Percentiles rank a stretch among this genome's conserved stretches.
phyloP scores from a whole-genome alignment of 2,329 filamentous ascomycete species.

The Colletotrichum lupini region DNA sequence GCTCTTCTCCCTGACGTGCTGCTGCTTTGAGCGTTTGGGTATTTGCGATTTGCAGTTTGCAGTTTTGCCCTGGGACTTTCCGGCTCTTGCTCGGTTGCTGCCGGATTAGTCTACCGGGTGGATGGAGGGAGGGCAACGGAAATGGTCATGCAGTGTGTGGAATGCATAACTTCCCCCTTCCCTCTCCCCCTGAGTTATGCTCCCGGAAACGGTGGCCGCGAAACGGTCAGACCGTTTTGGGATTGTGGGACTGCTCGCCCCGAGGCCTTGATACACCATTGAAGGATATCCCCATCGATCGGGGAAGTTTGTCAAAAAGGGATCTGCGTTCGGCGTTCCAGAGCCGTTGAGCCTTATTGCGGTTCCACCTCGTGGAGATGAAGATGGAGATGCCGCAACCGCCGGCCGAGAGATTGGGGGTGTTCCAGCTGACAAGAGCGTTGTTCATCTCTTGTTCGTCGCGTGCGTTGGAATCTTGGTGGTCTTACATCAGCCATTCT shows the following conservation, averaged over 20 bases:
- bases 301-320: not conserved
- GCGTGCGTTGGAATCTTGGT: not conserved
- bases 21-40: not conserved
- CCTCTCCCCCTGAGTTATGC: not conserved
- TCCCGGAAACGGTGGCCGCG: conserved; percentile 19
- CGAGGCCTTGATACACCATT: too few relatives aligned
- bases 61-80: not conserved
- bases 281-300: not conserved
- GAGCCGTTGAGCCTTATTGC: not conserved
- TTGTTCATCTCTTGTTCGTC: not conserved
- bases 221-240: not conserved
- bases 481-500: not conserved
- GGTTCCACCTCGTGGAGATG: not conserved
- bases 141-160: not conserved
- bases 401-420: too few relatives aligned
- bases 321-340: not conserved
- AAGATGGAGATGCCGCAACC: not conserved
- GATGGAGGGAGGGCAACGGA: not conserved
- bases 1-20: not conserved
- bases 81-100: conserved; percentile 26
- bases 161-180: not conserved
- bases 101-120: conserved; percentile 21
- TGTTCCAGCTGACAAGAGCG: not conserved
- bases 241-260: not conserved
- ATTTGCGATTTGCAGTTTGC: not conserved